Conservation (phyloP, 257 asterid species). For the Primulina huaijiensis region DNA sequence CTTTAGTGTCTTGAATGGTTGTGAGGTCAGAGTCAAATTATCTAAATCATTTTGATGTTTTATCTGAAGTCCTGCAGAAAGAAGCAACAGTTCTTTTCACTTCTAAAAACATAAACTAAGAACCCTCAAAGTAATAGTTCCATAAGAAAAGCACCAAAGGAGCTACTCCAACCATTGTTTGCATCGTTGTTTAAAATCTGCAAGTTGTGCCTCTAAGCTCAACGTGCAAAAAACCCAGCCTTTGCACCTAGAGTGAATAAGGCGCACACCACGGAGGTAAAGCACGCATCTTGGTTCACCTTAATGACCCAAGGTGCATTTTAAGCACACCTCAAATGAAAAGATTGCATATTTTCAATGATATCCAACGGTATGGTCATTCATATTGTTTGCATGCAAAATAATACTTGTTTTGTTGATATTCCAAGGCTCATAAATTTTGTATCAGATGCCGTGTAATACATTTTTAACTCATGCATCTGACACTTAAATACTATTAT, state of each 20-base stretch:
- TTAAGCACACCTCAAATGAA: not conserved
- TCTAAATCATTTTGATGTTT: constrained; percentile 61
- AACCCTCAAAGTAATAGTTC: not conserved
- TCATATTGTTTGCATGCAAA: not conserved
- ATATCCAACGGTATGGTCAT: not conserved
- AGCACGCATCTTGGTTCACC: not conserved
- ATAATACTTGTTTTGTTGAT: not conserved
- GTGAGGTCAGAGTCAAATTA: constrained; percentile 48
- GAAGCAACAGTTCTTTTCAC: not conserved
- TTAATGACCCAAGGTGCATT: not conserved
- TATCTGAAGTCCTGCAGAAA: constrained; percentile 48
- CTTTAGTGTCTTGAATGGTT: constrained; percentile 60
- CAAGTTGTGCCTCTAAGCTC: not conserved
- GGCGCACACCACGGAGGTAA: not conserved
- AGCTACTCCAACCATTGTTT: not conserved
- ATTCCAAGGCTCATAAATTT: not conserved
- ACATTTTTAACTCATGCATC: not conserved
- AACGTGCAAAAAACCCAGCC: not conserved
- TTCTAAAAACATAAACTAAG: not conserved
- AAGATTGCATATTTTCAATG: not conserved
- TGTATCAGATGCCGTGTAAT: not conserved
- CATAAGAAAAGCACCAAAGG: not conserved
- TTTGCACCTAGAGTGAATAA: not conserved
- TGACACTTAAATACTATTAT: not conserved
- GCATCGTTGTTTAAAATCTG: not conserved